Base-by-base conservation (phyloP, 2,329 filamentous ascomycete species). In the Botrytis cinerea region DNA sequence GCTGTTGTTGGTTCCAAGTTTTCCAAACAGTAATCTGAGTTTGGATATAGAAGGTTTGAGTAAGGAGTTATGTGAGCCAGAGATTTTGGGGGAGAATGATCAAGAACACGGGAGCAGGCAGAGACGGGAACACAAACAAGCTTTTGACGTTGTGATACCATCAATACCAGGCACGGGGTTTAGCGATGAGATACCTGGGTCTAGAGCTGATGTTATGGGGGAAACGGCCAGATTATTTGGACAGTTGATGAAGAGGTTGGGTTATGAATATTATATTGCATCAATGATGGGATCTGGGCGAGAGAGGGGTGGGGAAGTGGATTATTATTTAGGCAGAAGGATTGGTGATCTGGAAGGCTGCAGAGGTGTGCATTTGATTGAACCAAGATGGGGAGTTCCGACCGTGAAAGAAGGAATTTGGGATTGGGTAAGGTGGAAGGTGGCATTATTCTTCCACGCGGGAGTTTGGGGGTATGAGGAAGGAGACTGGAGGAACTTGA, bases 141-240 rank as follows among this genome's bases (percentile, higher is more conserved):
- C 89, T 0, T 93, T 92, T 77, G 88, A 92, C 78, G 79, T 92
- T n/a, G 86, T 93, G 32, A 87, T 88, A 32, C 90, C 91, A 1
- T 89, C 88, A 61, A 84, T 92, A 32, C 90, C 91, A 0, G 90
- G 90, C 0, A 83, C 91, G 63, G 90, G 89, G 25, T 93, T 92
- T 78, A 91, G 90, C 80, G 90, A 92, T 80, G 84, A 89, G 2
- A 84, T 90, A 57, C 83, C 72, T 7, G 84, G 62, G 9, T 69
- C 73, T 14, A 71, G 74, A 35, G 35, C 69, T 43, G 7, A 54
- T 12, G 60, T 73, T 83, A 86, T 78, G 84, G 86, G n/a, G 81
- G 89, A 72, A 79, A 88, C 88, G 0, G 89, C 88, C 0, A 83
- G 84, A 2, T 81, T 90, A 20, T 85, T 92, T 70, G 83, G 90